Conservation (phyloP, 768 basidiomycete species). For the Mycena amicta region DNA sequence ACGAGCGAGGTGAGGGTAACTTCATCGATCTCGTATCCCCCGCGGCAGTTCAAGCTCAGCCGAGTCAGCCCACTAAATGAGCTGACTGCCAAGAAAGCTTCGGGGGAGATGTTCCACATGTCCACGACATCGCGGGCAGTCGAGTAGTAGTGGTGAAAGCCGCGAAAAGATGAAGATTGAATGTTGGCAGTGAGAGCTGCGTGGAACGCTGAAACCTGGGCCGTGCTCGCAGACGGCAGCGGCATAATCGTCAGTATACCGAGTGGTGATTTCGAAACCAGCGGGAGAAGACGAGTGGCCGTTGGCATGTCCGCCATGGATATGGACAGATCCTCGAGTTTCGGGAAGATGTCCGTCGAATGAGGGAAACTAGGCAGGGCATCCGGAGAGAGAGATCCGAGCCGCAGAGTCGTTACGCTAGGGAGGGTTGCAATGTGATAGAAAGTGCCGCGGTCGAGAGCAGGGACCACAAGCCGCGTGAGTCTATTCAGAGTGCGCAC, state of each 20-base stretch:
- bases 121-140: background rate
- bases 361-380: too few relatives aligned
- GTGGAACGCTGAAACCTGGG: background rate
- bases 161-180: background rate
- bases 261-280: background rate
- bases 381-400: too few relatives aligned
- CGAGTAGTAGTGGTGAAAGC: too few relatives aligned
- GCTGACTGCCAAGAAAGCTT: background rate
- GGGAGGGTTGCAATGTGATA: too few relatives aligned
- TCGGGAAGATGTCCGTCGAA: too few relatives aligned
- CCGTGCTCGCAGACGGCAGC: background rate
- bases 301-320: too few relatives aligned
- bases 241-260: background rate
- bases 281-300: background rate
- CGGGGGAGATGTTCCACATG: background rate
- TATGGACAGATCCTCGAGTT: too few relatives aligned
- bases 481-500: too few relatives aligned
- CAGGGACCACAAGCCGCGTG: too few relatives aligned
- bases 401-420: too few relatives aligned
- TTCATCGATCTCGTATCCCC: background rate
- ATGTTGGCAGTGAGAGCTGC: background rate
- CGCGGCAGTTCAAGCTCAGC: background rate
- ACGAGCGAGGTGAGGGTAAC: background rate
- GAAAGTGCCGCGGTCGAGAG: too few relatives aligned
- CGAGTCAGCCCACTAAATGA: background rate